These are phyloP conservation scores for Geranium rotundifolium DNA, from an alignment of 345 rosid genomes.

Conservation along the genomic window DNA sequence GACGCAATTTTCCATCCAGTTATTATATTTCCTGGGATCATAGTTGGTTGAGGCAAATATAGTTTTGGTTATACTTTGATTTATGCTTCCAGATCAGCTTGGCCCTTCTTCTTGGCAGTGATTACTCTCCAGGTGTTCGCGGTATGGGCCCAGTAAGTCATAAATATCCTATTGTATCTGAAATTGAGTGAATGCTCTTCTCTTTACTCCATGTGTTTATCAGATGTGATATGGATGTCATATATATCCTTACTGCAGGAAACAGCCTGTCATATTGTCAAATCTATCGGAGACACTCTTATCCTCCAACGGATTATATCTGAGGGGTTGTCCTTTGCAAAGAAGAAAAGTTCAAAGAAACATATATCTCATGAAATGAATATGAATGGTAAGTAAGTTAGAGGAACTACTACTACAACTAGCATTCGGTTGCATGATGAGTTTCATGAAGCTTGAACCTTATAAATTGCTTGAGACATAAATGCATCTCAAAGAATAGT, in stretches of 20 bases:
- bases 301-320: conserved; percentile 46
- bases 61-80: conserved; percentile 1
- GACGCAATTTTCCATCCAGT: too few relatives aligned
- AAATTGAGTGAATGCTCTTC: not conserved
- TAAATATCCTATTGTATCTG: conserved; percentile 12
- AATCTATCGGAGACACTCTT: conserved; percentile 48
- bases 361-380: conserved; percentile 20
- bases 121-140: conserved; percentile 71
- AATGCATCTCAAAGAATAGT: too few relatives aligned
- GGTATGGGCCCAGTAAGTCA: conserved; percentile 71
- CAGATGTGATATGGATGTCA: not conserved
- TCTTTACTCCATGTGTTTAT: not conserved
- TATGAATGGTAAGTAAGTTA: conserved; percentile 26
- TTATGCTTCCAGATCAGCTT: conserved; percentile 50
- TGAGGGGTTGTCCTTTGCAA: conserved; percentile 46
- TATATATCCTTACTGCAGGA: conserved; percentile 31
- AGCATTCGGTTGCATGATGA: conserved; percentile 9
- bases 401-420: conserved; percentile 11
- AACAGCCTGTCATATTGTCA: conserved; percentile 71
- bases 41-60: not conserved
- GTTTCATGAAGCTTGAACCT: conserved; percentile 1
- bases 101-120: conserved; percentile 85
- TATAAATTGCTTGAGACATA: not conserved
- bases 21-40: too few relatives aligned
- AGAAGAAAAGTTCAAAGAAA: conserved; percentile 42